Conservation (phyloP, 495 filamentous ascomycete species). For the Astrothelium subdiscretum region DNA sequence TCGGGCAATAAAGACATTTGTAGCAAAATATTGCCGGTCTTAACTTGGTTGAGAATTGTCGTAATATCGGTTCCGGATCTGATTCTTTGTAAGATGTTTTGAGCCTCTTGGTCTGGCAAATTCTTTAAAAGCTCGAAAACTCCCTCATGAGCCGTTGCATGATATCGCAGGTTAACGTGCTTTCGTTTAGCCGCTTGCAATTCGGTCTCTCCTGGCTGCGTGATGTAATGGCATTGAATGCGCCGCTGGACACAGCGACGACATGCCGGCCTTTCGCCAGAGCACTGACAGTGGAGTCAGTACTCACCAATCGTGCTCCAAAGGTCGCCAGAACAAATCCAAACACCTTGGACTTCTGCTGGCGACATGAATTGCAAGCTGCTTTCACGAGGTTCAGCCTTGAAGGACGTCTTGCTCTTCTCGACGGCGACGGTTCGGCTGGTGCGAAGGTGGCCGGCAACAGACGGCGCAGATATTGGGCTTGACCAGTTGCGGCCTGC, state of each 20-base stretch:
- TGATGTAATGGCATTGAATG: not conserved
- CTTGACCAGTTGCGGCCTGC: not conserved
- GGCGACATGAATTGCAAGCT: not conserved
- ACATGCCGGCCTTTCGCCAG: not conserved
- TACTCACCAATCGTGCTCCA: not conserved
- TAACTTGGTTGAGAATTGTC: not conserved
- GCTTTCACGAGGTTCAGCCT: not conserved
- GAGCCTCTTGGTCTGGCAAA: not conserved
- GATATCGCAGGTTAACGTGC: not conserved
- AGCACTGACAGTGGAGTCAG: not conserved
- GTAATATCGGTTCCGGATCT: not conserved
- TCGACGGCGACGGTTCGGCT: not conserved
- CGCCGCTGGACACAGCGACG: not conserved
- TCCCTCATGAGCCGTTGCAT: not conserved
- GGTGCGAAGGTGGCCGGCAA: not conserved
- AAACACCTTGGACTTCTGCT: not conserved
- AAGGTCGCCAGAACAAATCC: not conserved
- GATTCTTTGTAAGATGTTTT: not conserved
- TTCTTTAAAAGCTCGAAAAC: not conserved
- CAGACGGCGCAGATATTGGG: not conserved
- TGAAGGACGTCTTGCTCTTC: not conserved
- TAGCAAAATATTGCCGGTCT: not conserved
- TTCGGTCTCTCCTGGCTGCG: not conserved
- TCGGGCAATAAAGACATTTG: not conserved
- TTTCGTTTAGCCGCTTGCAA: not conserved